A percentile compares a stretch with the other conserved stretches of the same genome.
These are phyloP conservation scores for Calonectria henricotiae DNA, from an alignment of 2,329 filamentous ascomycete genomes.

Conservation along the genomic window DNA sequence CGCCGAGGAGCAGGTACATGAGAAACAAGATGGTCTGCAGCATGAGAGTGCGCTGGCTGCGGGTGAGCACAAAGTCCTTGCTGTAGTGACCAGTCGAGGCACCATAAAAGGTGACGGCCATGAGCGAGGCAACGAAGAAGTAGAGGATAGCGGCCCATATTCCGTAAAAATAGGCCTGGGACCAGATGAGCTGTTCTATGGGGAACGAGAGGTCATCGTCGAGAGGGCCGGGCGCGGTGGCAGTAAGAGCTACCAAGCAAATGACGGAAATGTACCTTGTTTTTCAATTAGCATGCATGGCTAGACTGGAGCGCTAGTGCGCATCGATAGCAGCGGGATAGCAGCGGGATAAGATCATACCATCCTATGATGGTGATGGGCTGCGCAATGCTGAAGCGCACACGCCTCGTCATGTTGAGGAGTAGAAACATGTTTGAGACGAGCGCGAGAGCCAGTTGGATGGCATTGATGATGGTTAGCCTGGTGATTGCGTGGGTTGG, in stretches of 20 bases:
- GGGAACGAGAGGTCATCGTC: constrained; percentile 56
- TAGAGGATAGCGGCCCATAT: constrained; percentile 87
- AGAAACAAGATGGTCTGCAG: constrained; percentile 91
- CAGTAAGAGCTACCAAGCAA: constrained; percentile 77
- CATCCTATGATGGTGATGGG: constrained; percentile 89
- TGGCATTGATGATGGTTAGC: constrained; percentile 83
- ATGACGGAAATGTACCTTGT: constrained; percentile 73
- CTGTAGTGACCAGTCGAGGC: constrained; percentile 80
- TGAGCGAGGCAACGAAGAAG: constrained; percentile 82
- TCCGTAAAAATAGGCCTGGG: constrained; percentile 90
- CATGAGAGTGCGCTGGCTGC: constrained; percentile 89
- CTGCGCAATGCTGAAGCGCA: constrained; percentile 87
- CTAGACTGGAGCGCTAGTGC: background rate
- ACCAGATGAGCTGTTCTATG: constrained; percentile 73
- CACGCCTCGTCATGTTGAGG: constrained; percentile 86
- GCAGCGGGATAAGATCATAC: constrained; percentile 61
- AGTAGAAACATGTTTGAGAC: constrained; percentile 86
- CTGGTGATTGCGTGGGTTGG: constrained; percentile 56
- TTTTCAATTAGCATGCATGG: background rate
- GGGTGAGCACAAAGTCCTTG: constrained; percentile 84
- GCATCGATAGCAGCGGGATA: background rate
- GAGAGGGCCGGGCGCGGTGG: constrained; percentile 76
- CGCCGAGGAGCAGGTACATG: constrained; percentile 85
- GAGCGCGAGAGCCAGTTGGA: constrained; percentile 83
- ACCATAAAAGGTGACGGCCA: constrained; percentile 85